Conservation (phyloP, 2,329 filamentous ascomycete species). For the Penicillium sp. region DNA sequence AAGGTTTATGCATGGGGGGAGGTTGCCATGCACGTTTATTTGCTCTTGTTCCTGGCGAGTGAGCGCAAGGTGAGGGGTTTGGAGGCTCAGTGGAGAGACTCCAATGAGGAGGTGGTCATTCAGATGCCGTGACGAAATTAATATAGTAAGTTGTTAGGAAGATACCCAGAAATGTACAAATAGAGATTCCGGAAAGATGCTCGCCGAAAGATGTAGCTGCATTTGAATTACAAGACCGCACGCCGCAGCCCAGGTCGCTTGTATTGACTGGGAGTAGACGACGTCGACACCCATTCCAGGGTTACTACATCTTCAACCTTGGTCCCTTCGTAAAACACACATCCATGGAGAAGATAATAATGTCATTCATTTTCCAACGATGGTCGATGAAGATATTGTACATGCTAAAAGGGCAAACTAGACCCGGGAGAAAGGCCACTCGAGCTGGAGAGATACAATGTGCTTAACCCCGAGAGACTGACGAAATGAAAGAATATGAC, state of each 20-base stretch:
- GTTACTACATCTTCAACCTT: not conserved
- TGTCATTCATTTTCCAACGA: not conserved
- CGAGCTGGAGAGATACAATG: not conserved
- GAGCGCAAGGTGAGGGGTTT: conserved; percentile 59
- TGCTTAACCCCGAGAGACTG: not conserved
- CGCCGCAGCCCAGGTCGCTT: too few relatives aligned
- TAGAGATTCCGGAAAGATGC: too few relatives aligned
- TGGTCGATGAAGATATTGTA: not conserved
- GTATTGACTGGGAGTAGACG: too few relatives aligned
- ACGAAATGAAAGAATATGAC: not conserved
- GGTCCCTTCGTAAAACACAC: not conserved
- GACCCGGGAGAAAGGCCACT: not conserved
- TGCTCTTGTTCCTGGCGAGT: conserved; percentile 72
- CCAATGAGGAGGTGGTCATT: conserved; percentile 56
- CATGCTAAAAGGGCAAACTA: not conserved
- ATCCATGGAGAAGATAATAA: not conserved
- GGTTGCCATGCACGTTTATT: conserved; percentile 68
- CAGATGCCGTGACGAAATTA: conserved; percentile 41
- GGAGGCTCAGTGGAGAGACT: conserved; percentile 66
- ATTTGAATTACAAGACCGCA: too few relatives aligned
- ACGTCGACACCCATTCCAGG: too few relatives aligned
- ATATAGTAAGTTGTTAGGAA: too few relatives aligned
- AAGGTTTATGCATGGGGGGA: conserved; percentile 77
- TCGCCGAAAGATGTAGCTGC: too few relatives aligned
- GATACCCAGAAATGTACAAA: too few relatives aligned